Evolutionary conservation across 1,284 basidiomycete genomes (phyloP), one percentile per base, ranked within the genome.

Genomic region (Tylopilus sp.): DNA sequence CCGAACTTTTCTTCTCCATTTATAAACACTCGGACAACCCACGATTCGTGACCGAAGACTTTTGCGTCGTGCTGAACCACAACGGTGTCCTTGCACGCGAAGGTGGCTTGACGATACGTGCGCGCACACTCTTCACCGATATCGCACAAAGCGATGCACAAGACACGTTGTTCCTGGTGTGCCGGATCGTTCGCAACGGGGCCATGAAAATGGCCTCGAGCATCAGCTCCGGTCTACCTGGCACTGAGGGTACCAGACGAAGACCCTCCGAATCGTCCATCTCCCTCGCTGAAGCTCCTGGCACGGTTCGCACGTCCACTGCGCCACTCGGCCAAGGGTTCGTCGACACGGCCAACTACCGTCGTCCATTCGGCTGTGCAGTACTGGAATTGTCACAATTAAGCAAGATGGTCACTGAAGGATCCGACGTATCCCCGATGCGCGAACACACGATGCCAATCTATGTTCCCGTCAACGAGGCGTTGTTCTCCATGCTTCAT

Each of bases 31-130:
- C 83, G 44, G 89, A 92, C 48, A 79, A 80, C 46, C 70, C 68
- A 8, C 86, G 90, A 37, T 98, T 97, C 70, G 82, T 98, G 42
- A 96, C 94, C 0, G 96, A 99, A 71, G 96, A 98, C 22, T 97
- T 90, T 67, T 95, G 91, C 65, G 86, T 86, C 19, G 76, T 96
- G 35, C 81, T 98, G 26, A 95, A 96, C 69, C 92, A 95, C 72
- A 91, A 94, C 56, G 95, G 95, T 10, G 88, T 90, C 24, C 83
- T 92, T 11, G 85, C 88, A 7, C 82, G 88, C 9, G 86, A 94
- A 63, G 83, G 86, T 1, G 71, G 79, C 7, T 78, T 76, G 26
- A 54, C 59, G 15, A 57, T 55, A 4, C 82, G 82, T 40, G 85
- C 93, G 26, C 84, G 90, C 41, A 93, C 94, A 0, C 76, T 98